Base-by-base conservation (phyloP, 2,329 filamentous ascomycete genomes). In the Aplosporella prunicola region DNA sequence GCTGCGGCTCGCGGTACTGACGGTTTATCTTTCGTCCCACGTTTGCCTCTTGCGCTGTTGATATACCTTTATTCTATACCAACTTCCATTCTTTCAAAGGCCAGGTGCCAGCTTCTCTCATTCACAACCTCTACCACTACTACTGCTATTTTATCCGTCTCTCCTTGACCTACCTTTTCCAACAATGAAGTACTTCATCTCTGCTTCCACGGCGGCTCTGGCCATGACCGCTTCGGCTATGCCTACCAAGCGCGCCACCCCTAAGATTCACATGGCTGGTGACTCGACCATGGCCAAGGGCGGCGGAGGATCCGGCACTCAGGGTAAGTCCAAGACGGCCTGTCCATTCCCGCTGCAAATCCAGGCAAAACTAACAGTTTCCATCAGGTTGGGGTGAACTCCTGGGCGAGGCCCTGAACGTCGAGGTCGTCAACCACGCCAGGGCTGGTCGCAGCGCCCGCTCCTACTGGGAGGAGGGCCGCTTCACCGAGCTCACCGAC, bases 391-490 rank as follows among this genome's bases (percentile, higher is more conserved):
- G 77, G 75, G 77, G 74, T 4, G 61, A 71, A 45, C 74, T 72
- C 47, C 63, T 80, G 4, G 57, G 65, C 30, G 65, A 72, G 47
- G 71, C 65, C 28, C 54, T 71, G 26, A 56, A 60, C 1, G 47
- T 43, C 0, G 27, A 35, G 4, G 68, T 80, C 5, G 65, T 71
- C 42, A 82, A 82, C 61, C 61, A 71, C 31, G 79, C 79, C 7
- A 68, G 77, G 10, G 76, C 66, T 3, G 79, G 79, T 11, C 72
- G 78, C 22, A 79, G 74, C 8, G 76, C 78, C 1, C 67, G 78
- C 22, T 79, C 74, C 5, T 82, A 70, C 57, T 76, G 69, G 1
- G 68, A 74, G 28, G 78, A 82, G 58, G 74, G 72, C 3, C 71
- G 73, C 3, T 82, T 82, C 56, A 56, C 65, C 5, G 61, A 59